Percentiles rank a stretch among this genome's conserved stretches.
These are phyloP conservation scores for Thalassiosira exigua DNA, from an alignment of 352 stramenopile genomes.

Conservation along the genomic window DNA sequence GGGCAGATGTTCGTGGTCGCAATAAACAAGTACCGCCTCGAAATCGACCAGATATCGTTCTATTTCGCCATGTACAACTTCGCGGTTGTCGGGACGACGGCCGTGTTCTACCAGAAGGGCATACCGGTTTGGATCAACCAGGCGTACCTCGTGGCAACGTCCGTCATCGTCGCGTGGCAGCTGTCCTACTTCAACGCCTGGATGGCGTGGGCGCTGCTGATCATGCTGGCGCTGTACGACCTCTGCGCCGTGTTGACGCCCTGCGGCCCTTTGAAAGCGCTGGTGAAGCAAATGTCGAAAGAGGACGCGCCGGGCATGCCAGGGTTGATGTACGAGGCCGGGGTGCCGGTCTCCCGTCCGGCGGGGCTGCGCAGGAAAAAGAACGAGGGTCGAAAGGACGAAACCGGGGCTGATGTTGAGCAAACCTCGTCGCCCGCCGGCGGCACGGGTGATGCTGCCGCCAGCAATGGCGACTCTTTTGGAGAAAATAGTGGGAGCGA, in stretches of 20 bases:
- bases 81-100: constrained; percentile 76
- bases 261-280: constrained; percentile 91
- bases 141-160: constrained; percentile 91
- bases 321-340: constrained; percentile 93
- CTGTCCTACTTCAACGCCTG: constrained; percentile 95
- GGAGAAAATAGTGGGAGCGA: too few species aligned
- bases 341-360: constrained; percentile 81
- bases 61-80: constrained; percentile 86
- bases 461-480: too few species aligned
- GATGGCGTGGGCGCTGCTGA: constrained; percentile 86
- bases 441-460: too few species aligned
- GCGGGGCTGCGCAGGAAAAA: constrained; percentile 61
- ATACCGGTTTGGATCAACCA: constrained; percentile 89
- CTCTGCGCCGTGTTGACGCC: constrained; percentile 96
- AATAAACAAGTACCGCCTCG: constrained; percentile 81
- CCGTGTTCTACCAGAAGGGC: constrained; percentile 86
- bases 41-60: constrained; percentile 84
- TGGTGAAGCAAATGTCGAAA: constrained; percentile 93
- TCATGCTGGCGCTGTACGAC: constrained; percentile 94
- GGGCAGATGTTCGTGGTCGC: constrained; percentile 75
- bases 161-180: constrained; percentile 96
- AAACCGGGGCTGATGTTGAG: not conserved
- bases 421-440: too few species aligned
- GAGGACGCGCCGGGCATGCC: constrained; percentile 85
- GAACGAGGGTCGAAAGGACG: constrained; percentile 23